Evolutionary conservation across 1,284 basidiomycete species (phyloP).

Genomic region (Cutaneotrichosporon arboriforme): DNA sequence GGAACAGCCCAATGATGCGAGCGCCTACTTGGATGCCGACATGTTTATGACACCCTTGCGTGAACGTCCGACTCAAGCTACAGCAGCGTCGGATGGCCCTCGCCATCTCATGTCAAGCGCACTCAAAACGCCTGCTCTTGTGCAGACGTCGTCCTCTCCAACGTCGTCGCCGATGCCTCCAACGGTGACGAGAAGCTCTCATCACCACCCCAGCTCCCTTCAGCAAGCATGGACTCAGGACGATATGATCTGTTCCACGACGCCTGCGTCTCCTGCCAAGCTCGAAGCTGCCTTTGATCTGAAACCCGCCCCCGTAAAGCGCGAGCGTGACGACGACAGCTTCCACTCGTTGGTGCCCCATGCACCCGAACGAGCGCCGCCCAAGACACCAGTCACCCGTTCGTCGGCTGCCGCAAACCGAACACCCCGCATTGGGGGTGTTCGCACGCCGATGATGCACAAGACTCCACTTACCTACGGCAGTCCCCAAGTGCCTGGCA

Average conservation of each 20-base stretch:
- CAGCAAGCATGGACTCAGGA: slow-evolving; percentile 44
- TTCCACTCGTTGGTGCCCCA: slow-evolving; percentile 1
- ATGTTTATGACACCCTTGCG: slow-evolving; percentile 41
- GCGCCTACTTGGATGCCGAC: slow-evolving; percentile 20
- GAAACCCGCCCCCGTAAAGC: slow-evolving; percentile 27
- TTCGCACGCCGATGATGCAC: slow-evolving; percentile 26
- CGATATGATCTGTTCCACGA: slow-evolving; percentile 23
- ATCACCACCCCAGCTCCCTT: slow-evolving; percentile 37
- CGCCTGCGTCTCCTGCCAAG: slow-evolving; percentile 24
- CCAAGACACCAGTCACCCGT: slow-evolving; percentile 42
- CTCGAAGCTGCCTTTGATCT: slow-evolving; percentile 42
- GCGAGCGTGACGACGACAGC: slow-evolving; percentile 12
- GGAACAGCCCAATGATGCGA: slow-evolving; percentile 12
- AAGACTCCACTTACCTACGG: slow-evolving; percentile 33
- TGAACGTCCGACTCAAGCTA: slow-evolving; percentile 20
- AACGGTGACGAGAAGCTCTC: slow-evolving; percentile 32
- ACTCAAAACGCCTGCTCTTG: slow-evolving; percentile 42
- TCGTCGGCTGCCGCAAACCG: slow-evolving; percentile 33
- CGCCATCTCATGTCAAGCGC: slow-evolving; percentile 24
- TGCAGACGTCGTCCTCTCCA: slow-evolving; percentile 44
- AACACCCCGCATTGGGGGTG: slow-evolving; percentile 23
- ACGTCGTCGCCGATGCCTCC: slow-evolving; percentile 47
- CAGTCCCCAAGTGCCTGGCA: slow-evolving; percentile 12
- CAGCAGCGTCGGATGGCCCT: neutral
- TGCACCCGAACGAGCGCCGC: slow-evolving; percentile 18